Evolutionary conservation across 805 yeast species (phyloP), one percentile per base, ranked within the genome.

Genomic region (Ogataea minuta): DNA sequence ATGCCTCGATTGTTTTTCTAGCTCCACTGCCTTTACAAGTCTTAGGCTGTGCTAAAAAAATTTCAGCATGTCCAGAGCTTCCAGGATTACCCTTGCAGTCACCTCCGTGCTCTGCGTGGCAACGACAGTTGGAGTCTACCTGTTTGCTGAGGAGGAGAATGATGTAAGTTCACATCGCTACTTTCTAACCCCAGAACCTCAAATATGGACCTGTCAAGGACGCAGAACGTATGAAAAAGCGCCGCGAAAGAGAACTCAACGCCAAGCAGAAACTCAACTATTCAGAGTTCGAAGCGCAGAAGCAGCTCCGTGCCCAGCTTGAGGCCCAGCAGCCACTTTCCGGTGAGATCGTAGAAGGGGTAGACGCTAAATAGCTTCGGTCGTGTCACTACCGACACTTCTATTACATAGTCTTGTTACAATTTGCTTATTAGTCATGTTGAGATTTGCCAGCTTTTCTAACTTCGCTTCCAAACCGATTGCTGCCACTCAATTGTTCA

Each of bases 151-250:
- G 26, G 63, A 73, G 45, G 95, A 87, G 57, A 71, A 87, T 53
- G 80, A 76, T 13, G 76, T 69, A 52, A 44, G 75, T 68, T 7
- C 9, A 21, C 12, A 9, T 11, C 23, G 4, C 11, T 9, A 25
- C 13, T n/a, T 24, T 26, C 31, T 30, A 34, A 33, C 14, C 3
- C 23, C n/a, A 71, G 77, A 81, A 83, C 2, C 66, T 86, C 31
- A 81, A 83, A 53, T 85, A 77, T 52, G 96, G 96, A 1, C 95
- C 95, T 4, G 77, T 84, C 52, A 84, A 84, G 53, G 96, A 87
- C 58, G 88, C 89, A 2, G 76, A 70, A 44, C 67, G 95, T 42
- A 59, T 82, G 44, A 70, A 71, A 31, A 74, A 74, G 53, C 59
- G 70, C 41, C 48, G 56, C 15, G 57, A 56, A 47, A 62, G 67